Conservation (phyloP, 345 rosid genomes). For the Euclidium syriacum region DNA sequence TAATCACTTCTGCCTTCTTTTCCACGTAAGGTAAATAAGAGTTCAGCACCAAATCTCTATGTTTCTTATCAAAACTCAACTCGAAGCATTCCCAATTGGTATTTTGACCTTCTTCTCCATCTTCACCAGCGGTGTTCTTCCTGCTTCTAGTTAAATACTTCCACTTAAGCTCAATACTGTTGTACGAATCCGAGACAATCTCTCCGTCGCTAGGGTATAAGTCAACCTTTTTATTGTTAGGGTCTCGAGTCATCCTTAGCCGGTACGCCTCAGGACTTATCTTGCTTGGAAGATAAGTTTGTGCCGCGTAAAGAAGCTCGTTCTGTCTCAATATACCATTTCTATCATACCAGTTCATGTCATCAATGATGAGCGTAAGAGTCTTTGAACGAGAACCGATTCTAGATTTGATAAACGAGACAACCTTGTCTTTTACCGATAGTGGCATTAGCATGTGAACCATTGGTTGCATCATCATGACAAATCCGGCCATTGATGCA, state of each 20-base stretch:
- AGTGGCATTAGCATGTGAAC: slow-evolving; percentile 35
- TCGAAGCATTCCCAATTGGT: too few species aligned
- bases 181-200: slow-evolving; percentile 25
- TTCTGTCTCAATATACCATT: too few species aligned
- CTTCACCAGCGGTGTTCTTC: background rate
- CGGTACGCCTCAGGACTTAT: slow-evolving; percentile 29
- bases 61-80: slow-evolving; percentile 33
- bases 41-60: slow-evolving; percentile 28
- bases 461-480: slow-evolving; percentile 36
- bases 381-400: slow-evolving; percentile 22
- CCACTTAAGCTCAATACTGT: slow-evolving; percentile 38
- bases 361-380: slow-evolving; percentile 34
- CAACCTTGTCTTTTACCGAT: slow-evolving; percentile 24
- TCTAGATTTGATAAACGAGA: slow-evolving; percentile 9
- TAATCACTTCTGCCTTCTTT: background rate
- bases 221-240: slow-evolving; percentile 29
- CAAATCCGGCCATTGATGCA: slow-evolving; percentile 41
- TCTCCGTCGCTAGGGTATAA: slow-evolving; percentile 37
- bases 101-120: background rate
- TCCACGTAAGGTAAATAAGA: slow-evolving; percentile 33
- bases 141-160: background rate
- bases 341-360: too few species aligned
- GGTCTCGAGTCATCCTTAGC: slow-evolving; percentile 34
- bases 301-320: slow-evolving; percentile 39
- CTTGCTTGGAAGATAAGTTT: slow-evolving; percentile 35